phyloP scores from a whole-genome alignment of 331 rosid species.

The Malus hybrid region DNA sequence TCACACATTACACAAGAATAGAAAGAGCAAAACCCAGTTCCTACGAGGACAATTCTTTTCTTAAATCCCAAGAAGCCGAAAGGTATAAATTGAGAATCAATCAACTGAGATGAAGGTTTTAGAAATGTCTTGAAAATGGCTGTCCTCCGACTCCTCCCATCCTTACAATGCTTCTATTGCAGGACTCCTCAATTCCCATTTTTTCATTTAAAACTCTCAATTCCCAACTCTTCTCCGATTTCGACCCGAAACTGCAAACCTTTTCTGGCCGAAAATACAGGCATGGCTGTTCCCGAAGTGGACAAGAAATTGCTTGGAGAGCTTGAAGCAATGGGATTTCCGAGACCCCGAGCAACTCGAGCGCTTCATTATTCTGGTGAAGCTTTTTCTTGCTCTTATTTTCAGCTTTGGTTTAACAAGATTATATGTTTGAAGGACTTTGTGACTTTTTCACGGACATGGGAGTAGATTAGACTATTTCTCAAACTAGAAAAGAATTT shows the following conservation, averaged over 20 bases:
- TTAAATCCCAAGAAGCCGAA: slow-evolving; percentile 9
- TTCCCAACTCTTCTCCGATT: not conserved
- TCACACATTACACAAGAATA: too few relatives aligned
- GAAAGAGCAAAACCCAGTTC: not conserved
- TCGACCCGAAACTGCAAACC: not conserved
- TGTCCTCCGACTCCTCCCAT: not conserved
- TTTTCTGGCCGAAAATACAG: not conserved
- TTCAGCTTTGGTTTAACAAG: not conserved
- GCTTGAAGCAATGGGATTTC: slow-evolving; percentile 67
- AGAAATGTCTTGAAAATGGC: slow-evolving; percentile 9
- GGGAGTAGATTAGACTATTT: too few relatives aligned
- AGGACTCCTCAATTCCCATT: not conserved
- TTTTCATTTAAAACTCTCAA: slow-evolving; percentile 2
- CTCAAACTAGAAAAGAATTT: too few relatives aligned
- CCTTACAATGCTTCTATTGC: slow-evolving; percentile 21
- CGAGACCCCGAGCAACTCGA: slow-evolving; percentile 42
- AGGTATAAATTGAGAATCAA: slow-evolving; percentile 12
- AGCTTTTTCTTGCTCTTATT: not conserved
- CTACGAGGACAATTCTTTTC: slow-evolving; percentile 7
- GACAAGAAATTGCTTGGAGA: slow-evolving; percentile 44
- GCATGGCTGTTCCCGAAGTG: slow-evolving; percentile 66
- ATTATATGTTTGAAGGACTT: too few relatives aligned
- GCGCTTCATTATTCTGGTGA: slow-evolving; percentile 70
- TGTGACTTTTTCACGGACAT: too few relatives aligned
- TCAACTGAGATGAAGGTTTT: slow-evolving; percentile 14